These are phyloP conservation scores for Euphorbia tirucalli DNA, from an alignment of 345 rosid genomes.

Conservation along the genomic window DNA sequence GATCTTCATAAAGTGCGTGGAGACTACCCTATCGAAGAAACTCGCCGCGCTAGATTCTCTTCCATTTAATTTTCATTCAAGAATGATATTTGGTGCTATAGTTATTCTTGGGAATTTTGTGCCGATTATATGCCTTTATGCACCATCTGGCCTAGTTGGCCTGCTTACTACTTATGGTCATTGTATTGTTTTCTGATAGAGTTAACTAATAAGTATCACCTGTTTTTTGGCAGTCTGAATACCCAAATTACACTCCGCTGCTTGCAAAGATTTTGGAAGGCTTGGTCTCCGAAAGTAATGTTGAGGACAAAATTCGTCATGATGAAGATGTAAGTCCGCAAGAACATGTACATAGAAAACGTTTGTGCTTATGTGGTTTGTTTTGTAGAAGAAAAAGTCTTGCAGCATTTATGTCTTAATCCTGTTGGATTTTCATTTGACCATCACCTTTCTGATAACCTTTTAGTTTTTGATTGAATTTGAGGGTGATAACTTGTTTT, in stretches of 20 bases:
- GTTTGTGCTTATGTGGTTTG: background rate
- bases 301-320: slow-evolving; percentile 60
- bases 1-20: background rate
- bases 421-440: background rate
- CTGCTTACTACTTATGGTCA: too few species aligned
- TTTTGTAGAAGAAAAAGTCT: background rate
- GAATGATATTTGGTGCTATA: background rate
- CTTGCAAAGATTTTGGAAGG: slow-evolving; percentile 86
- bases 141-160: background rate
- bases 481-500: background rate
- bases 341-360: background rate
- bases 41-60: background rate
- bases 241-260: slow-evolving; percentile 71
- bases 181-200: background rate
- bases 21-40: background rate
- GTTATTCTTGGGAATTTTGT: background rate
- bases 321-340: slow-evolving; percentile 55
- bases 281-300: slow-evolving; percentile 55
- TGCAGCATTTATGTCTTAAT: background rate
- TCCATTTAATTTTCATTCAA: background rate
- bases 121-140: background rate
- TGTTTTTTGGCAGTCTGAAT: slow-evolving; percentile 65
- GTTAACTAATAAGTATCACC: slow-evolving; percentile 25
- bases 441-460: background rate
- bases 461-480: background rate